Conservation (phyloP, 2,329 filamentous ascomycete species). For the Trichoderma sp. region DNA sequence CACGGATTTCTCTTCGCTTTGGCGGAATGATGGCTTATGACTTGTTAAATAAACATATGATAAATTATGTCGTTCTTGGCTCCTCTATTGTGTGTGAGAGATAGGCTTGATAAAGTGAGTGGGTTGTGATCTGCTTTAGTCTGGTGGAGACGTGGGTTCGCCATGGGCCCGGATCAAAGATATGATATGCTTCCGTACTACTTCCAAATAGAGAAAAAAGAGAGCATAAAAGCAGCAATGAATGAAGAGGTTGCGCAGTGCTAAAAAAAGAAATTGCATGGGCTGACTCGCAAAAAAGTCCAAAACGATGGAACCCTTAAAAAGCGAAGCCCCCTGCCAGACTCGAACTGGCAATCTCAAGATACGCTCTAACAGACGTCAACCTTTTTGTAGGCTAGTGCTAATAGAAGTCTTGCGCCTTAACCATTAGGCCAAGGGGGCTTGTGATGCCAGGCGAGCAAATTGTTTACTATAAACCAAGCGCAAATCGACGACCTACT, state of each 20-base stretch:
- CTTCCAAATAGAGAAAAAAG: background rate
- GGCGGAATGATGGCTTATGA: background rate
- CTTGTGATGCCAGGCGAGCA: background rate
- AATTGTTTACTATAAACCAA: background rate
- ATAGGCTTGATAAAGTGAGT: background rate
- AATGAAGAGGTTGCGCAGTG: background rate
- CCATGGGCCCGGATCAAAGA: background rate
- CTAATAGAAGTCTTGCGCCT: slow-evolving; percentile 16
- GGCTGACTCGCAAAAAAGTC: background rate
- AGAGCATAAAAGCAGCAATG: background rate
- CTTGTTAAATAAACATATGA: background rate
- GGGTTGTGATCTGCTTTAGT: background rate
- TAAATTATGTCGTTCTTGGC: background rate
- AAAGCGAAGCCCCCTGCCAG: background rate
- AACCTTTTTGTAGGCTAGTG: background rate
- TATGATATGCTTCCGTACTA: background rate
- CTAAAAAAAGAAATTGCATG: background rate
- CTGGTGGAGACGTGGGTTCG: background rate
- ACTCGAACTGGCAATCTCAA: slow-evolving; percentile 14
- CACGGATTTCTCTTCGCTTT: background rate
- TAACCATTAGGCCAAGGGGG: slow-evolving; percentile 14
- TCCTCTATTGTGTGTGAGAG: background rate
- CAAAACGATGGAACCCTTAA: background rate
- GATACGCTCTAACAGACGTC: background rate
- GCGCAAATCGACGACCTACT: background rate